Conservation (phyloP, 345 rosid species). For the Atalantia buxifolia region DNA sequence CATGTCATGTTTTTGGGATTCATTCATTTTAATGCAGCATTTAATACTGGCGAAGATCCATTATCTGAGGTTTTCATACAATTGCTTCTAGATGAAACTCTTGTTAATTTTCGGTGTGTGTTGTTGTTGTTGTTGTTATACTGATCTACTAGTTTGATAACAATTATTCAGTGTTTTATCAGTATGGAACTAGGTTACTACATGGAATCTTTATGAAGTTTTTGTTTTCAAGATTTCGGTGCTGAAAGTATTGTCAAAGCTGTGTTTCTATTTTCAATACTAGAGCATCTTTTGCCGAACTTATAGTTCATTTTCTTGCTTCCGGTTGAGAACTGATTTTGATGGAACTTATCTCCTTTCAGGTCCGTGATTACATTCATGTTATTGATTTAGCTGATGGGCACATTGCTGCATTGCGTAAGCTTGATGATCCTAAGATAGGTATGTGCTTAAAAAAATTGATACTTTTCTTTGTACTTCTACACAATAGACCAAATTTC, state of each 20-base stretch:
- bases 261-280: background rate
- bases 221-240: background rate
- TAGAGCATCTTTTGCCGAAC: background rate
- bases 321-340: slow-evolving; percentile 6
- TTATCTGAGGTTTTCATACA: background rate
- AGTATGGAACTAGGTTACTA: background rate
- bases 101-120: too few species aligned
- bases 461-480: background rate
- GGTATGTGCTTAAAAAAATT: slow-evolving; percentile 36
- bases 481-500: background rate
- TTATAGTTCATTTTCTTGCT: background rate
- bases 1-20: background rate
- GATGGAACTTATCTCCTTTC: slow-evolving; percentile 3
- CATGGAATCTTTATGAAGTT: background rate
- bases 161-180: background rate
- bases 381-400: slow-evolving; percentile 94
- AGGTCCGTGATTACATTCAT: slow-evolving; percentile 98
- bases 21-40: background rate
- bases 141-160: background rate
- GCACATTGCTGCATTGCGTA: slow-evolving; percentile 80
- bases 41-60: background rate
- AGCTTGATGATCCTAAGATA: slow-evolving; percentile 57
- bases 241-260: background rate
- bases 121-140: too few species aligned
- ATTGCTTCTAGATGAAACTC: background rate